A percentile compares a stretch with the other conserved stretches of the same genome.
phyloP scores from a whole-genome alignment of 176 grass and related monocot genomes.

The Cymbopogon citratus region DNA sequence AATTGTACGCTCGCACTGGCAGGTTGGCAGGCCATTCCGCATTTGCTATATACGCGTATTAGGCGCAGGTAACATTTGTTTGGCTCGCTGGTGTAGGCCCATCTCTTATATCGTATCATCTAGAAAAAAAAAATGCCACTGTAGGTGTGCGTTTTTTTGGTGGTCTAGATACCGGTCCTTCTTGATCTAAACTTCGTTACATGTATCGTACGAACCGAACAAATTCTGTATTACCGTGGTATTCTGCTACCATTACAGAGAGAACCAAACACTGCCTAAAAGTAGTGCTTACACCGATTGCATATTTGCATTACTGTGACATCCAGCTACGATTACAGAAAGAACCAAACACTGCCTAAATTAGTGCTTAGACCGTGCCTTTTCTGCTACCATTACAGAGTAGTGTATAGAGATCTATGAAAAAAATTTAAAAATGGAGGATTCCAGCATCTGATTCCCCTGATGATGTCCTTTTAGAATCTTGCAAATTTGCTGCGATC shows the following conservation, averaged over 20 bases:
- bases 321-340: no score
- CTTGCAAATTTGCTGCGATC: neutral
- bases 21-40: no score
- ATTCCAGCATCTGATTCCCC: neutral
- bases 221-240: neutral
- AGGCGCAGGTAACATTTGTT: no score
- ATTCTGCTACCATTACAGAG: neutral
- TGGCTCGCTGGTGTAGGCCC: no score
- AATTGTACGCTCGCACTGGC: no score
- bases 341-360: no score
- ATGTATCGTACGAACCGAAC: neutral
- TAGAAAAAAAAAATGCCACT: no score
- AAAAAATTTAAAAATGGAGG: neutral
- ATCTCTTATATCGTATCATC: no score
- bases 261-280: neutral
- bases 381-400: neutral
- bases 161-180: no score
- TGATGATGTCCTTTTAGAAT: neutral
- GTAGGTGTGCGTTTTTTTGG: no score
- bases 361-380: neutral
- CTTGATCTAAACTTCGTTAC: neutral
- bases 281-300: neutral
- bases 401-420: neutral
- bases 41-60: no score
- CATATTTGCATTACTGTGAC: no score